Percentiles rank a stretch among this genome's conserved stretches.
Evolutionary conservation across 2,329 filamentous ascomycete genomes (phyloP).

Genomic region (Aaosphaeria pasadenensis): DNA sequence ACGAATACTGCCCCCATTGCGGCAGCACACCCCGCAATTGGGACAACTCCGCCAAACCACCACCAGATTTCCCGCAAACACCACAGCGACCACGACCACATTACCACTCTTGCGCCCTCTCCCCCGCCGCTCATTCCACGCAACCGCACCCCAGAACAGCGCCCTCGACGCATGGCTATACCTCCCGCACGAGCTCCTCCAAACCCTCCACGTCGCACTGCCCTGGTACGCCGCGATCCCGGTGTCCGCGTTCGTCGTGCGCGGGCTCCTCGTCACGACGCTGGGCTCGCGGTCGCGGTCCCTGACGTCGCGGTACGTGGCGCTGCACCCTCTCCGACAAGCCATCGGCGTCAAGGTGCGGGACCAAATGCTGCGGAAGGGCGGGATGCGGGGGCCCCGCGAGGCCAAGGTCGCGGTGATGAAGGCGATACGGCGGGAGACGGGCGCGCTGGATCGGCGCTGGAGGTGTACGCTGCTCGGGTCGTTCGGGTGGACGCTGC

Average conservation of each 20-base stretch:
- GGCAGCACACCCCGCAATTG: no score
- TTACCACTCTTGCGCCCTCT: background rate
- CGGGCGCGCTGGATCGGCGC: constrained; percentile 19
- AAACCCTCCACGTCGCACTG: constrained; percentile 52
- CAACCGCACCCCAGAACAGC: constrained; percentile 40
- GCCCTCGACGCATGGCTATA: constrained; percentile 44
- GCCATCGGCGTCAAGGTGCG: constrained; percentile 24
- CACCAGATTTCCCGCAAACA: no score
- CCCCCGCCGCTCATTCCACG: constrained; percentile 48
- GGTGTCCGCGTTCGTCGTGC: constrained; percentile 52
- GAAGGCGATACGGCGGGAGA: constrained; percentile 18
- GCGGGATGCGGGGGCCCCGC: constrained; percentile 18
- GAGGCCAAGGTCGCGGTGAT: constrained; percentile 11
- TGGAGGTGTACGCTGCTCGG: constrained; percentile 26
- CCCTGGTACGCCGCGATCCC: constrained; percentile 57
- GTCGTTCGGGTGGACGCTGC: constrained; percentile 26
- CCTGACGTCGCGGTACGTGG: constrained; percentile 40
- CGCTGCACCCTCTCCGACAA: constrained; percentile 41
- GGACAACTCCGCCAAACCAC: no score
- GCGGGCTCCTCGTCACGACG: constrained; percentile 47
- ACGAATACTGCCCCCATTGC: no score
- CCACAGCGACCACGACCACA: no score
- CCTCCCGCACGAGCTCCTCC: constrained; percentile 46
- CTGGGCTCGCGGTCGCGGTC: constrained; percentile 41
- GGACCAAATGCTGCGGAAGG: constrained; percentile 13